phyloP scores from a whole-genome alignment of 345 rosid genomes.

The Linum usitatissimum region DNA sequence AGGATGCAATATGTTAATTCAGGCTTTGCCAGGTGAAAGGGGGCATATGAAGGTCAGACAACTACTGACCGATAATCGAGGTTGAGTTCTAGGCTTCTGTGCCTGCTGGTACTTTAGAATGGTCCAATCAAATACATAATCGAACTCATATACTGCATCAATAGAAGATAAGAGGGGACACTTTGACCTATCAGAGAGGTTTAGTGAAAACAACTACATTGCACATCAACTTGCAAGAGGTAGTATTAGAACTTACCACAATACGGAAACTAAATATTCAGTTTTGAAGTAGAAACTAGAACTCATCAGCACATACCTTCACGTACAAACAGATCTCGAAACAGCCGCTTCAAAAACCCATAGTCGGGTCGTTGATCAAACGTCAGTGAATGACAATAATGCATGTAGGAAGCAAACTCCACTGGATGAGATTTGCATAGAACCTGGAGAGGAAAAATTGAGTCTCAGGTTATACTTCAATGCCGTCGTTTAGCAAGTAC shows the following conservation, averaged over 20 bases:
- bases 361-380: conserved; percentile 87
- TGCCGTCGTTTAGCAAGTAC: background rate
- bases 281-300: background rate
- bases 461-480: background rate
- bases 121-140: conserved; percentile 92
- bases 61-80: conserved; percentile 2
- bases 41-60: background rate
- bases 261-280: background rate
- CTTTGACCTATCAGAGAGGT: background rate
- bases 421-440: conserved; percentile 71
- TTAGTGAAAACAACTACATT: background rate
- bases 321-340: conserved; percentile 62
- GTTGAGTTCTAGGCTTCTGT: conserved; percentile 7
- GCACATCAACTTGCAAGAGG: background rate
- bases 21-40: background rate
- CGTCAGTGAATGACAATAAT: conserved; percentile 70
- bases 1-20: background rate
- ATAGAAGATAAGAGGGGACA: background rate
- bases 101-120: conserved; percentile 68
- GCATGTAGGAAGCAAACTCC: conserved; percentile 86
- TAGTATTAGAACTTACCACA: background rate
- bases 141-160: conserved; percentile 62
- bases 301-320: conserved; percentile 37
- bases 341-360: conserved; percentile 69
- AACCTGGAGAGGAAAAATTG: conserved; percentile 29